Percentiles rank a stretch among this genome's conserved stretches.
Evolutionary conservation across 345 rosid species (phyloP).

Genomic region (Hibiscus syriacus): DNA sequence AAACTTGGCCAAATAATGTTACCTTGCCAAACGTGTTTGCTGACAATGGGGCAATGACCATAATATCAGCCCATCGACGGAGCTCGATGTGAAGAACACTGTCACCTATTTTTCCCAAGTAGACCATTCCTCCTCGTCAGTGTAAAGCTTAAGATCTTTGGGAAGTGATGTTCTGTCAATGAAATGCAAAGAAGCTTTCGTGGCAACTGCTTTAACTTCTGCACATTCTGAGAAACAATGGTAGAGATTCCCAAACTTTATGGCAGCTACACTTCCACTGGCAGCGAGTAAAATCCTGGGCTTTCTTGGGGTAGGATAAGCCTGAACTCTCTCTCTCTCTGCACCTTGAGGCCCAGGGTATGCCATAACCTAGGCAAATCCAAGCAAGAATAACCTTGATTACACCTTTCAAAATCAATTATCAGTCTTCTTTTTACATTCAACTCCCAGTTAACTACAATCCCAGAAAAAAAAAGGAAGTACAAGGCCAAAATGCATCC

Average conservation of each 20-base stretch:
- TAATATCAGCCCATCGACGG: constrained; percentile 88
- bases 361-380: constrained; percentile 11
- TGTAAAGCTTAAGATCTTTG: constrained; percentile 61
- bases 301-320: constrained; percentile 31
- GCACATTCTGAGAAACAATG: constrained; percentile 88
- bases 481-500: neutral
- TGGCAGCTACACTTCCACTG: constrained; percentile 93
- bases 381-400: neutral
- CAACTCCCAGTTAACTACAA: neutral
- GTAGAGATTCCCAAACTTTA: constrained; percentile 83
- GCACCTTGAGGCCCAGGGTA: neutral
- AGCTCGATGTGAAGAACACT: constrained; percentile 88
- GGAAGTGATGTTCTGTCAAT: constrained; percentile 67
- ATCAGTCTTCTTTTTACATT: neutral
- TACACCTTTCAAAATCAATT: neutral
- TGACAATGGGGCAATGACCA: constrained; percentile 86
- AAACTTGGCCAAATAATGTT: neutral
- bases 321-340: constrained; percentile 27
- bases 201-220: constrained; percentile 74
- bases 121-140: constrained; percentile 93
- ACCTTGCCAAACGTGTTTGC: constrained; percentile 97
- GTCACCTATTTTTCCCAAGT: constrained; percentile 86
- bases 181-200: constrained; percentile 74
- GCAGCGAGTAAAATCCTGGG: constrained; percentile 75
- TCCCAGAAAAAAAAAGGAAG: neutral